Evolutionary conservation across 2,329 filamentous ascomycete species (phyloP).

Genomic region (Botrytis cinerea): DNA sequence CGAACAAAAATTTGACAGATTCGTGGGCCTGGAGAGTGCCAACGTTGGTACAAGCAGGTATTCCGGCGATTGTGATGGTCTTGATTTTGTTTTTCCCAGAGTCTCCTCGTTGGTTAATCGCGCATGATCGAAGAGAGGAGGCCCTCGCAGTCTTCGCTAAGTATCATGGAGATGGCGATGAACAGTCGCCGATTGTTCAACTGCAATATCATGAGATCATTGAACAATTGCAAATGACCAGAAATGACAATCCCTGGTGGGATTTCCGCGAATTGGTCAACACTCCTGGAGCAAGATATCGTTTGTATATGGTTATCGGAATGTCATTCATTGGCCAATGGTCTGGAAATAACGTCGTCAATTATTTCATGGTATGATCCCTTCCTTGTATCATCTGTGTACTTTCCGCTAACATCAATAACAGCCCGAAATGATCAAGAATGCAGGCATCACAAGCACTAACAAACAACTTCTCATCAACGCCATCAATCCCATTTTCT

Average conservation of each 20-base stretch:
- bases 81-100: constrained; percentile 48
- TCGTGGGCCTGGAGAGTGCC: constrained; percentile 59
- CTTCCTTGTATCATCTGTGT: not conserved
- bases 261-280: constrained; percentile 58
- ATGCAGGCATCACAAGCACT: constrained; percentile 42
- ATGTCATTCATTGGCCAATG: constrained; percentile 57
- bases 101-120: constrained; percentile 46
- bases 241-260: constrained; percentile 61
- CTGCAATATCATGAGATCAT: constrained; percentile 59
- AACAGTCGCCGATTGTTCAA: constrained; percentile 53
- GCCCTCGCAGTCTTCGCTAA: constrained; percentile 57
- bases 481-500: constrained; percentile 44
- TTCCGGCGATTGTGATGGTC: constrained; percentile 50
- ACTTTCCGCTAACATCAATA: not conserved
- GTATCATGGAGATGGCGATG: constrained; percentile 59
- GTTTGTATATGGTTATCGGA: constrained; percentile 52
- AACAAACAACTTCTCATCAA: constrained; percentile 43
- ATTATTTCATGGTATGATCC: constrained; percentile 40
- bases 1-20: not conserved
- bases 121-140: constrained; percentile 56
- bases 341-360: constrained; percentile 48
- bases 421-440: constrained; percentile 47
- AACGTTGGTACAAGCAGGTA: constrained; percentile 53
- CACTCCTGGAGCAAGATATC: constrained; percentile 50
- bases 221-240: constrained; percentile 50